phyloP scores from a whole-genome alignment of 1,284 basidiomycete genomes.

The Trichosporon ovoides region DNA sequence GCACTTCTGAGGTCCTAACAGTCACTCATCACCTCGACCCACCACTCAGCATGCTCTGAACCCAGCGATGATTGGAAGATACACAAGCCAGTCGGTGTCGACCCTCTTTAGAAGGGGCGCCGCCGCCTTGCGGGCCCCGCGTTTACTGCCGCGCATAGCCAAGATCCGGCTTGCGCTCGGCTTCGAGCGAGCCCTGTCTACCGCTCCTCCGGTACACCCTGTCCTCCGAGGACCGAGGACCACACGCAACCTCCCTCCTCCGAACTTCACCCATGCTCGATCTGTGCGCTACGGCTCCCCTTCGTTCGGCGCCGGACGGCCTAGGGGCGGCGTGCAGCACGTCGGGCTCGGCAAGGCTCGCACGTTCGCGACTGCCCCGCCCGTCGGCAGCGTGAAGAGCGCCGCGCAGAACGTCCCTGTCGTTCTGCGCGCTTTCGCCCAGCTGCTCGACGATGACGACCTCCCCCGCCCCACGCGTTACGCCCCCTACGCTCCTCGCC shows the following conservation, averaged over 20 bases:
- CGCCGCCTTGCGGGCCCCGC: conserved; percentile 1
- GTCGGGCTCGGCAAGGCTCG: conserved; percentile 37
- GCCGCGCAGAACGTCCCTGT: conserved; percentile 31
- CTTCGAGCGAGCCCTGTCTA: not conserved
- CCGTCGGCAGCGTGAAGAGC: conserved; percentile 6
- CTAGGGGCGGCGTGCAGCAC: conserved; percentile 3
- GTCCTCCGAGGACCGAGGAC: not conserved
- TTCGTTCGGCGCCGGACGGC: not conserved
- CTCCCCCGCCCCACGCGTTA: conserved; percentile 31
- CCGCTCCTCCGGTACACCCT: not conserved
- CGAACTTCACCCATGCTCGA: not conserved
- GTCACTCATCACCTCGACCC: not conserved
- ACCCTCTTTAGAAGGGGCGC: not conserved
- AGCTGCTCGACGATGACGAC: conserved; percentile 31
- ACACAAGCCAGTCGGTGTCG: conserved; percentile 2
- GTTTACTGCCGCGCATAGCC: not conserved
- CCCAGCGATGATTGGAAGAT: not conserved
- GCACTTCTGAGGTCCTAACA: not conserved
- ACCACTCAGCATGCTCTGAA: not conserved
- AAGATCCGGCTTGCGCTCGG: too few species aligned
- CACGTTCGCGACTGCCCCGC: conserved; percentile 28
- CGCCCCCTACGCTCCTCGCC: conserved; percentile 25
- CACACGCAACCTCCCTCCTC: not conserved
- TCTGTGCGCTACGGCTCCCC: not conserved
- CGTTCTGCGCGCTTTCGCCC: conserved; percentile 32